Conservation (phyloP, 495 filamentous ascomycete genomes). For the Aspergillus carlsbadensis region DNA sequence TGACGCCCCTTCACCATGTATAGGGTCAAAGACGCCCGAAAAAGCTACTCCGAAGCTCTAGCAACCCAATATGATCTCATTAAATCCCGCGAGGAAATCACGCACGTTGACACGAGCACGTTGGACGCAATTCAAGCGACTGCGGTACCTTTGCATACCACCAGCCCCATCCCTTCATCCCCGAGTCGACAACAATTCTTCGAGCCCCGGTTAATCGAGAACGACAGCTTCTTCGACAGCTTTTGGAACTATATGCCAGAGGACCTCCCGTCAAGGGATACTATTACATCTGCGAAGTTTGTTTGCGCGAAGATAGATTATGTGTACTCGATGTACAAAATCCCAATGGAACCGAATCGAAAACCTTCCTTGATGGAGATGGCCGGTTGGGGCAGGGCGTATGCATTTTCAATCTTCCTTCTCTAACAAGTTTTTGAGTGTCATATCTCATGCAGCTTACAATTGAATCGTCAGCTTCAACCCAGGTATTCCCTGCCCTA, state of each 20-base stretch:
- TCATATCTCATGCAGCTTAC: background rate
- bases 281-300: background rate
- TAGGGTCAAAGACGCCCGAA: background rate
- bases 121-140: background rate
- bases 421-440: background rate
- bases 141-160: background rate
- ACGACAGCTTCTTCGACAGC: too few relatives aligned
- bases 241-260: too few relatives aligned
- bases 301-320: background rate
- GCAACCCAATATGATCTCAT: background rate
- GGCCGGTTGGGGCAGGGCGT: background rate
- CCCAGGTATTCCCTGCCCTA: background rate
- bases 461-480: background rate
- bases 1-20: too few relatives aligned
- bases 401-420: background rate
- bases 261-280: background rate
- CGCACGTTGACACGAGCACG: background rate
- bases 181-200: background rate
- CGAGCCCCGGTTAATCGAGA: background rate
- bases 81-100: background rate
- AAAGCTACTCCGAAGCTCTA: background rate
- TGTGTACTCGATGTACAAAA: background rate
- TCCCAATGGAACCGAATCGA: background rate
- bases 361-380: background rate
- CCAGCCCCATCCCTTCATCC: background rate